Percentiles rank a stretch among this genome's conserved stretches.
Conservation (phyloP, 306 rosid genomes). For the Castanospermum australe region DNA sequence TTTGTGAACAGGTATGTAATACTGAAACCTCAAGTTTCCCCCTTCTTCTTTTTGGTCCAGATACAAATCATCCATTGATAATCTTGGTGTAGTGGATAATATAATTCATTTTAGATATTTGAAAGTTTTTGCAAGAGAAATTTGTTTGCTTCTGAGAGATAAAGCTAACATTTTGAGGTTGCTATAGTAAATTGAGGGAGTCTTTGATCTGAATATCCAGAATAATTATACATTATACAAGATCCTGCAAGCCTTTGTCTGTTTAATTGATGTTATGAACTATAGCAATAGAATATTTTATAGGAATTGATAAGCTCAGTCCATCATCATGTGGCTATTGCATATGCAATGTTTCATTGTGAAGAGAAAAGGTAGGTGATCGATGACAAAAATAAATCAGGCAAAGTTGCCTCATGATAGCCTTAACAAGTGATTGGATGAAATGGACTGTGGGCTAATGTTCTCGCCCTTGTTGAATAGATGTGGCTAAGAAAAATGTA, state of each 20-base stretch:
- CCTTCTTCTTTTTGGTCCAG: not conserved
- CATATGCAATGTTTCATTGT: not conserved
- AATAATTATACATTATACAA: not conserved
- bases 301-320: not conserved
- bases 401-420: not conserved
- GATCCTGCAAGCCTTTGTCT: constrained; percentile 1
- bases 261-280: not conserved
- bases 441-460: not conserved
- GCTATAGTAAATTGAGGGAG: not conserved
- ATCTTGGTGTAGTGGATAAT: not conserved
- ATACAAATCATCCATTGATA: not conserved
- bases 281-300: not conserved
- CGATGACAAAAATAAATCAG: not conserved
- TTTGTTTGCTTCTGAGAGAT: not conserved
- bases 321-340: not conserved
- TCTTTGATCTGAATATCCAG: not conserved
- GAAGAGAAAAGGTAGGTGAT: not conserved
- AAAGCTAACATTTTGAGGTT: not conserved
- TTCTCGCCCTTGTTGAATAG: no score
- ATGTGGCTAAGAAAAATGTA: not conserved
- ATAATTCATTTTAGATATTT: not conserved
- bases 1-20: constrained; percentile 84
- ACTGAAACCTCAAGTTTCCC: constrained; percentile 10
- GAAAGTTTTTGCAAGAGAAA: not conserved
- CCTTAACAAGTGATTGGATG: not conserved